Base-by-base conservation (phyloP, 768 basidiomycete genomes). In the Kwoniella sp. region DNA sequence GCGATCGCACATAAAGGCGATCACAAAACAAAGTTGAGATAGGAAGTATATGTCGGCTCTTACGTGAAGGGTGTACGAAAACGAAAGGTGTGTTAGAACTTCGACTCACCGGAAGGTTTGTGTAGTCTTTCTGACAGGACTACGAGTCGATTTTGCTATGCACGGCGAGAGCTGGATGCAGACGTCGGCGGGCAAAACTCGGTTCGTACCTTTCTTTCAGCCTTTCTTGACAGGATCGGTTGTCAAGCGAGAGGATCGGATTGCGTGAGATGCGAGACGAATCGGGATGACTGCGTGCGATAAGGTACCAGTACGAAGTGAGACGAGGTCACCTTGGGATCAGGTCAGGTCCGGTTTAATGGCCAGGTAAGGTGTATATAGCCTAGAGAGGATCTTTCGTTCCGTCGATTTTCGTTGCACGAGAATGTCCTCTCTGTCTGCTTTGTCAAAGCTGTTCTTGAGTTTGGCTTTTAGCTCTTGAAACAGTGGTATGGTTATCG, bases 261-360 rank as follows among this genome's bases (percentile, higher is more conserved):
- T n/a, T 45, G 41, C 11, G 41, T 9, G 5, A 3, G 9, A 17
- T 7, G 20, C 5, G 41, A 45, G 41, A 45, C 41, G 41, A 45
- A 45, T 45, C 17, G 41, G 41, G 41, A 45, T 11, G 41, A 45
- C 41, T 20, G 41, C 41, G 41, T 9, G n/a, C 41, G 41, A 45
- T 45, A 45, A 45, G 41, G 41, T 45, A 45, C 41, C 11, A 45
- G 20, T n/a, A n/a, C n/a, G n/a, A 45, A 11, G 41, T 45, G 41
- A 45, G 41, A 45, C 41, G 41, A 45, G 15, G 41, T 45, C 41
- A 20, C 41, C 41, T 8, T 45, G 11, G 20, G 41, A 17, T 17
- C 41, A 45, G 41, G 41, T 45, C 41, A 45, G 41, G 41, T 45
- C 41, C 41, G 41, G n/a, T n/a, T n/a, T n/a, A n/a, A 45, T 45